These are phyloP conservation scores for Citrus sp. DNA, from an alignment of 345 rosid species.

Conservation along the genomic window DNA sequence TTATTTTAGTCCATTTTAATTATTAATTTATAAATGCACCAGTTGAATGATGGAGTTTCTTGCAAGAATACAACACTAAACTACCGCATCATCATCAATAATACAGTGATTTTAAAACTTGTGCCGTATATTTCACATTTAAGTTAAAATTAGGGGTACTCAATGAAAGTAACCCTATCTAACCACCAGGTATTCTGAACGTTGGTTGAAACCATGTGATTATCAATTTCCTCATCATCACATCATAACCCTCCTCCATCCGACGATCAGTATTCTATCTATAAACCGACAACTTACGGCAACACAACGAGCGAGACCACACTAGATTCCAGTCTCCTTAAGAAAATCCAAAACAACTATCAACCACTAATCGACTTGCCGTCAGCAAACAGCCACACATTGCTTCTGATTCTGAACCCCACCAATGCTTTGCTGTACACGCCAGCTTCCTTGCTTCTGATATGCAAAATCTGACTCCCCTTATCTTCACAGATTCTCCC, in stretches of 20 bases:
- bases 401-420: conserved; percentile 2
- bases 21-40: no score
- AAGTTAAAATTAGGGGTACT: neutral
- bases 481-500: conserved; percentile 29
- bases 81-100: no score
- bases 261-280: neutral
- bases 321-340: neutral
- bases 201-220: neutral
- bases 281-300: neutral
- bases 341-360: neutral
- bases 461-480: conserved; percentile 15
- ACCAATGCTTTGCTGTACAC: conserved; percentile 19
- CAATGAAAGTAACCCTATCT: neutral
- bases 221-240: no score
- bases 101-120: no score
- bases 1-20: no score
- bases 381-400: neutral
- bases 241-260: neutral
- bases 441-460: conserved; percentile 12
- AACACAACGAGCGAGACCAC: neutral
- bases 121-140: no score
- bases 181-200: neutral
- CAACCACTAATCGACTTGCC: neutral
- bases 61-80: no score
- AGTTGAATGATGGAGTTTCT: no score